Conservation (phyloP, 106 monocot species). For the Dactylorhiza incarnata region DNA sequence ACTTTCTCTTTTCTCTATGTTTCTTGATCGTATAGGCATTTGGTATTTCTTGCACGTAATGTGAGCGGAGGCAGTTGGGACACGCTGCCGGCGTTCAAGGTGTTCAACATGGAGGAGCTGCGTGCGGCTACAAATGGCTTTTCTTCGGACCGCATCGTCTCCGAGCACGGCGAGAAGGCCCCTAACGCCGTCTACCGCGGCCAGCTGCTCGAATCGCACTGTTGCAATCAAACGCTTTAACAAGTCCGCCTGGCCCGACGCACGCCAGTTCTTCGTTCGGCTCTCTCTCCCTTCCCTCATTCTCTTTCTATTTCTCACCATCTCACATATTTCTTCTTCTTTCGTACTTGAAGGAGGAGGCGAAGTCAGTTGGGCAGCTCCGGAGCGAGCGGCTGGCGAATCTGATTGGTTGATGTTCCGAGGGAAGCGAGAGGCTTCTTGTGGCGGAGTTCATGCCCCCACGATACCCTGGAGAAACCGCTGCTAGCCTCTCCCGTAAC, state of each 20-base stretch:
- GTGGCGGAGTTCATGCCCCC: slow-evolving; percentile 81
- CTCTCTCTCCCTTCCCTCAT: background rate
- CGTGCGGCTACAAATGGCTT: slow-evolving; percentile 68
- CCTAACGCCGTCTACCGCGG: slow-evolving; percentile 87
- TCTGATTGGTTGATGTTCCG: slow-evolving; percentile 80
- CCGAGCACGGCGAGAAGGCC: slow-evolving; percentile 98
- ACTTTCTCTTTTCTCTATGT: background rate
- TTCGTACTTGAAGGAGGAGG: slow-evolving; percentile 63
- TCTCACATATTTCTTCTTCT: background rate
- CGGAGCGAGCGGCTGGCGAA: slow-evolving; percentile 67
- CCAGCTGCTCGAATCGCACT: slow-evolving; percentile 24
- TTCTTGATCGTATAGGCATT: background rate
- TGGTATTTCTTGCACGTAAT: slow-evolving; percentile 19
- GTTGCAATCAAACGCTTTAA: slow-evolving; percentile 88
- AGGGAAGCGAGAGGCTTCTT: slow-evolving; percentile 78
- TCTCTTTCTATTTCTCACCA: background rate
- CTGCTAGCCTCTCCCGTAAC: slow-evolving; percentile 85
- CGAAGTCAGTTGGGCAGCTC: slow-evolving; percentile 67
- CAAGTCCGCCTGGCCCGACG: slow-evolving; percentile 79
- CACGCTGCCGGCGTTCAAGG: slow-evolving; percentile 38
- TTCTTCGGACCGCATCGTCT: slow-evolving; percentile 65
- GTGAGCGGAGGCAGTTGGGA: slow-evolving; percentile 18
- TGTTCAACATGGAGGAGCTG: slow-evolving; percentile 75
- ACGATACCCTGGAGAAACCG: slow-evolving; percentile 80
- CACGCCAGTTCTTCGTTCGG: slow-evolving; percentile 69